These are phyloP conservation scores for Skeletonema marinoi DNA, from an alignment of 108 stramenopile species.

Conservation along the genomic window DNA sequence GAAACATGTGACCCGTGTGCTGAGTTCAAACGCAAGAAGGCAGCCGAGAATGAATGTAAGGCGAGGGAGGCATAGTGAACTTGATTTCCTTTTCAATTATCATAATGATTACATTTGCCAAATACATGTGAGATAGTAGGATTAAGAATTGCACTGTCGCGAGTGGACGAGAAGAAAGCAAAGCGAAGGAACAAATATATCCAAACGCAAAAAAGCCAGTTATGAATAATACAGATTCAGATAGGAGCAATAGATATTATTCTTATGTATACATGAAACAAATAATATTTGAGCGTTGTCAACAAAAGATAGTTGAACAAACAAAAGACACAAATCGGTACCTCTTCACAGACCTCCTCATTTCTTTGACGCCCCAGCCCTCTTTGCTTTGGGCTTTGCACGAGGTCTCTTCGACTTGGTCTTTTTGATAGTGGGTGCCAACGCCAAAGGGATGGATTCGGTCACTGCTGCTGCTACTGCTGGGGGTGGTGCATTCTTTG, in stretches of 20 bases:
- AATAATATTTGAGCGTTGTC: not conserved
- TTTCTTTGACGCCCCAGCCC: not conserved
- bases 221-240: too few species aligned
- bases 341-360: not conserved
- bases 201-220: too few species aligned
- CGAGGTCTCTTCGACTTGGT: not conserved
- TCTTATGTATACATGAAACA: not conserved
- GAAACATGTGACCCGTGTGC: conserved; percentile 21
- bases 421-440: not conserved
- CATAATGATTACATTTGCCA: too few species aligned
- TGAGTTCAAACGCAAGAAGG: conserved; percentile 15
- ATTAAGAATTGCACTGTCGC: not conserved
- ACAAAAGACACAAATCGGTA: not conserved
- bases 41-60: conserved; percentile 1
- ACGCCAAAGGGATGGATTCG: not conserved
- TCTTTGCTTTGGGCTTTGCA: not conserved
- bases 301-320: too few species aligned
- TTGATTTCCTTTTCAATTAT: not conserved
- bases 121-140: not conserved
- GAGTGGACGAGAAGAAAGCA: not conserved
- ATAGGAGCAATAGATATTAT: not conserved
- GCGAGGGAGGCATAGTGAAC: conserved; percentile 4
- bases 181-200: too few species aligned
- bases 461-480: not conserved
- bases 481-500: not conserved